These are phyloP conservation scores for Dendrobium huoshanense DNA, from an alignment of 106 monocot species.

Conservation along the genomic window DNA sequence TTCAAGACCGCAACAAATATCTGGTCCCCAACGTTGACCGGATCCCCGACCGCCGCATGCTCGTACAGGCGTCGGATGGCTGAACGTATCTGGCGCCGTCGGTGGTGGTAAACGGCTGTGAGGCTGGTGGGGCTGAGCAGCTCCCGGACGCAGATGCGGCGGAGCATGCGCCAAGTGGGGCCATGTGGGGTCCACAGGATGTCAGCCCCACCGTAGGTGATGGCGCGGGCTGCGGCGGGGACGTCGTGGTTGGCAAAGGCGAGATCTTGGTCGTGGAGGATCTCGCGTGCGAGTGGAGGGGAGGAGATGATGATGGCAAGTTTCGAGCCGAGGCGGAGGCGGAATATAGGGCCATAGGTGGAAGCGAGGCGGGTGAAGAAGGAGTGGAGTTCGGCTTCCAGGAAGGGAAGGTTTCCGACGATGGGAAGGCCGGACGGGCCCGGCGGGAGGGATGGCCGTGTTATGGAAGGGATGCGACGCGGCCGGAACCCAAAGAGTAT, in stretches of 20 bases:
- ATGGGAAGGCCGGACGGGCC: constrained; percentile 41
- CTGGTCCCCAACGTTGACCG: constrained; percentile 30
- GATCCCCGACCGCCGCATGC: not conserved
- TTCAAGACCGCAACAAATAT: constrained; percentile 44
- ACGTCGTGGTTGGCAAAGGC: constrained; percentile 47
- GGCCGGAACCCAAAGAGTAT: not conserved
- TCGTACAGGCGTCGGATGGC: constrained; percentile 7
- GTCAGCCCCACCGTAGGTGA: constrained; percentile 36
- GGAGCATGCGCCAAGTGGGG: constrained; percentile 55
- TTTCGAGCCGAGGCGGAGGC: constrained; percentile 34
- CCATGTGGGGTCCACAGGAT: constrained; percentile 49
- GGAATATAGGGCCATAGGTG: constrained; percentile 39
- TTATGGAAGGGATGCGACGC: not conserved
- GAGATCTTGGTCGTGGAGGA: constrained; percentile 28
- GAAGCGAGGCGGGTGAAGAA: constrained; percentile 30
- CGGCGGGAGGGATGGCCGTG: constrained; percentile 13
- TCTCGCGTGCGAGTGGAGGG: constrained; percentile 13
- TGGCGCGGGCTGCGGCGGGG: constrained; percentile 16
- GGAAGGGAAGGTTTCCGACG: constrained; percentile 39
- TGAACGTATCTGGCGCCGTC: constrained; percentile 27
- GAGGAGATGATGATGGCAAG: constrained; percentile 38
- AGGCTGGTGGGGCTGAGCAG: constrained; percentile 36
- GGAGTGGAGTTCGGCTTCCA: constrained; percentile 30
- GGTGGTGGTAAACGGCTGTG: constrained; percentile 28
- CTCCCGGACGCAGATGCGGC: constrained; percentile 41